Evolutionary conservation across 805 yeast genomes (phyloP), one percentile per base, ranked within the genome.

Genomic region (Cyberlindnera subsufficiens): DNA sequence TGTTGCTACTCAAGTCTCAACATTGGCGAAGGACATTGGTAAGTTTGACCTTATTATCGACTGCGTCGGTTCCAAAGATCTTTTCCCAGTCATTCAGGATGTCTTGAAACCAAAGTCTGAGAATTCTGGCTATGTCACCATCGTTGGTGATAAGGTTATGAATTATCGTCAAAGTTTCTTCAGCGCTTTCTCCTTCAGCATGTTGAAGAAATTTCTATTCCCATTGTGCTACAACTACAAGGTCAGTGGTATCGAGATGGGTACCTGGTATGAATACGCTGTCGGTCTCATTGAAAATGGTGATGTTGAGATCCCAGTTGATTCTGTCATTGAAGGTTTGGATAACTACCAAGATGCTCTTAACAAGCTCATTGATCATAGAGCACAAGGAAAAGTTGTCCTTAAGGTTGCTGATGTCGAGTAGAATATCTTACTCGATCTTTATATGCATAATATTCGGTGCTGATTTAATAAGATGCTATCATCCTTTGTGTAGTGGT

Each of bases 41-140:
- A 66, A 72, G 47, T 85, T 79, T 52, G 87, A 83, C 54, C 56
- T 74, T 10, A 75, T 85, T 35, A 56, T 79, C 25, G 95, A 86
- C 63, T 71, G 82, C 42, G 77, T 75, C 40, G 90, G 95, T 32
- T 76, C 74, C 42, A 57, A 58, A 20, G 75, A 72, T 16, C 69
- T 80, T 17, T 67, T 78, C 42, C 58, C 66, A 3, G 58, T 69
- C 11, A 65, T 75, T 42, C 53, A 63, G 5, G 51, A 64, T 32
- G 65, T 69, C 17, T 61, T 84, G 47, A 74, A 75, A 50, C 69
- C 75, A 31, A 65, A 65, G 39, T 47, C 60, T 20, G 68, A 70
- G 38, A 72, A 77, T 11, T 71, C 80, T 6, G 65, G 67, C 29
- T 84, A 72, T 53, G 61, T 71, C 10, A 69, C 83, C 9, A 66